phyloP scores from a whole-genome alignment of 2,329 filamentous ascomycete genomes.

The Ceratocystis huliohia region DNA sequence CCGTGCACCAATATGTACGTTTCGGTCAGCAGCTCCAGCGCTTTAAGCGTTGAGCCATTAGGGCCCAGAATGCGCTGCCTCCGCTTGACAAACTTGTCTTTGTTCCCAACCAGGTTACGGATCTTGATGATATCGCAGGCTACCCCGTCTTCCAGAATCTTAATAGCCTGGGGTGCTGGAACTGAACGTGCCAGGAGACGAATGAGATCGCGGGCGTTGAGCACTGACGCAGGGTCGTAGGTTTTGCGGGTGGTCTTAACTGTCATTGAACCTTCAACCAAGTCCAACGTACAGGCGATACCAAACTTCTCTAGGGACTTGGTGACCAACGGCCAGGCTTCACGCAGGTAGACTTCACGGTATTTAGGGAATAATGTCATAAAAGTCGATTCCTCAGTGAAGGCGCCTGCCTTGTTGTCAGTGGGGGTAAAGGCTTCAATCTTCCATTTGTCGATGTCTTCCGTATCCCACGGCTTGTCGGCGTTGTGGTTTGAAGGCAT shows the following conservation, averaged over 20 bases:
- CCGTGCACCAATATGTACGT: conserved; percentile 94
- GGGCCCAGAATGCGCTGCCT: conserved; percentile 86
- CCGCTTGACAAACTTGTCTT: conserved; percentile 90
- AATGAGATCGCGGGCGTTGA: conserved; percentile 89
- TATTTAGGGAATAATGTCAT: conserved; percentile 86
- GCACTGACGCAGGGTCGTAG: conserved; percentile 79
- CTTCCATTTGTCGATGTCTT: conserved; percentile 97
- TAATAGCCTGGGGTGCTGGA: conserved; percentile 81
- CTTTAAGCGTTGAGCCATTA: conserved; percentile 83
- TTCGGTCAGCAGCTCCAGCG: conserved; percentile 77
- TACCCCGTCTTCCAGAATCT: conserved; percentile 83
- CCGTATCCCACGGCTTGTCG: conserved; percentile 90
- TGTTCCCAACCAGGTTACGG: conserved; percentile 75
- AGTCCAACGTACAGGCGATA: conserved; percentile 81
- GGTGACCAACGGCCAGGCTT: conserved; percentile 86
- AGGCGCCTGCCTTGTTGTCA: conserved; percentile 74
- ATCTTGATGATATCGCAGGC: conserved; percentile 97
- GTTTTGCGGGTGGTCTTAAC: conserved; percentile 90
- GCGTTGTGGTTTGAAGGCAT: conserved; percentile 86
- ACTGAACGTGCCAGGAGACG: conserved; percentile 85
- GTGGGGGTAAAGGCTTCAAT: conserved; percentile 72
- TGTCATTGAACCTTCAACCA: conserved; percentile 92
- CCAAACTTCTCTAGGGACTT: conserved; percentile 74
- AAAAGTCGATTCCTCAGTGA: conserved; percentile 89
- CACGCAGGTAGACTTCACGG: conserved; percentile 82